phyloP scores from a whole-genome alignment of 768 basidiomycete species.

The Naganishia vishniacii region DNA sequence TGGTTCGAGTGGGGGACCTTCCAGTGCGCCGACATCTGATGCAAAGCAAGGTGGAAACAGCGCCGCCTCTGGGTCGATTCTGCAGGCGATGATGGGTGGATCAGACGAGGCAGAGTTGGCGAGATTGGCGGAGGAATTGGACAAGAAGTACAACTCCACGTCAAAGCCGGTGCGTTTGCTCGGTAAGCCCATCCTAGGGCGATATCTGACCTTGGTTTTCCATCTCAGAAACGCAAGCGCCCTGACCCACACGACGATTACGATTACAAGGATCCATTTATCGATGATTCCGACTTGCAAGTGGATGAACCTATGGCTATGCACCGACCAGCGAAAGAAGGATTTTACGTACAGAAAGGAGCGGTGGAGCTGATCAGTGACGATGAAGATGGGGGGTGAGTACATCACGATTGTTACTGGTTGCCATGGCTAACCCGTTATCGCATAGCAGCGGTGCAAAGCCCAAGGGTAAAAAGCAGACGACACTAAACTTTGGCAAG shows the following conservation, averaged over 20 bases:
- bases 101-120: constrained; percentile 17
- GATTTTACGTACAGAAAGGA: constrained; percentile 82
- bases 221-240: constrained; percentile 24
- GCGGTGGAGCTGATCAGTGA: constrained; percentile 81
- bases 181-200: neutral
- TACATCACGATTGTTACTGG: too few species aligned
- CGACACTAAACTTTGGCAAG: neutral
- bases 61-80: neutral
- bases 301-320: constrained; percentile 86
- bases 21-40: neutral
- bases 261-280: constrained; percentile 86
- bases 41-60: neutral
- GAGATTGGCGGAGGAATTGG: constrained; percentile 20
- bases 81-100: constrained; percentile 13
- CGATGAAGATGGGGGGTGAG: constrained; percentile 23
- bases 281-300: constrained; percentile 91
- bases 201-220: too few species aligned
- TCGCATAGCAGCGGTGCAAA: neutral
- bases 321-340: constrained; percentile 74
- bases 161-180: constrained; percentile 18
- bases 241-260: constrained; percentile 63
- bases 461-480: constrained; percentile 13
- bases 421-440: too few species aligned
- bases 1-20: neutral
- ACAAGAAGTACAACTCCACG: constrained; percentile 18